Evolutionary conservation across 2,329 filamentous ascomycete genomes (phyloP), one percentile per base, ranked within the genome.

Genomic region (Trichoderma arundinaceum): DNA sequence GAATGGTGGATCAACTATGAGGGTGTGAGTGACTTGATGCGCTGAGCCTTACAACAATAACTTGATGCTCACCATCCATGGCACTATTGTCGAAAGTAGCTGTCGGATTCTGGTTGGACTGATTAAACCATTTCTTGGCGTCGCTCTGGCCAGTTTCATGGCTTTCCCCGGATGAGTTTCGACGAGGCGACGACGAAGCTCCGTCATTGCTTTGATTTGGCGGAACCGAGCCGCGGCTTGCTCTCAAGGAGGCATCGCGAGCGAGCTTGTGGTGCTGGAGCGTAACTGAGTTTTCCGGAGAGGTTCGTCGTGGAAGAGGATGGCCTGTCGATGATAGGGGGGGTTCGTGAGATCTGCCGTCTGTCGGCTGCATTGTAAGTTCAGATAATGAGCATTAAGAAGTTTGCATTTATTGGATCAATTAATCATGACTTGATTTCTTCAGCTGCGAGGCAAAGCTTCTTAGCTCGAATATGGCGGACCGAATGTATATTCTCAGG

Each of bases 81-180:
- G 75, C 70, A 19, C 71, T 75, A 28, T 77, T 75, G 35, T 82
- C 78, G 53, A 80, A 80, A 0, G 75, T 77, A 10, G 76, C 77
- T 0, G 76, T 79, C 0, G 81, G 79, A 48, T 87, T 83, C 51
- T 80, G 74, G 49, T 87, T 87, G 4, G 82, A 84, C 10, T 75
- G 76, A 41, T 86, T 80, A 64, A 86, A 87, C 85, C 85, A 87
- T 41, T 75, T 80, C 41, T 78, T 82, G 0, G 83, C 79, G 59
- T 86, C 84, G 68, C 82, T 85, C 4, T 78, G 73, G 3, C 77
- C 76, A 0, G 84, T 85, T 22, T 79, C 77, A 52, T 82, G 77
- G 41, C 82, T 86, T 12, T 83, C 82, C 12, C 77, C 81, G 0
- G 84, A 84, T 0, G 83, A 85, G 38, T 82, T 76, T 22, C 76